phyloP scores from a whole-genome alignment of 257 asterid species.

The Lycium barbarum region DNA sequence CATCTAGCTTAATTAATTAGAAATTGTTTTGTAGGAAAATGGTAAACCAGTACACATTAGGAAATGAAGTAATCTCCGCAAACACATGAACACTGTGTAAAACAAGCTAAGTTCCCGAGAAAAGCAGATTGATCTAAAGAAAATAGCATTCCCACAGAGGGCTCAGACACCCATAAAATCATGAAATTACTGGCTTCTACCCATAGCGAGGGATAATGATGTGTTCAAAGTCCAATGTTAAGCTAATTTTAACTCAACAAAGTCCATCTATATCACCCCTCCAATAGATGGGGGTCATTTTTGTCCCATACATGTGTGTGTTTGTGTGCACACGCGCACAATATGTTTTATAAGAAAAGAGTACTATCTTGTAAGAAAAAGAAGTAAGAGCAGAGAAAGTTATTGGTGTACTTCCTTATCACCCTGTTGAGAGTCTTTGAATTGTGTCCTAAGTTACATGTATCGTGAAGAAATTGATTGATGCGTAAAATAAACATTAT shows the following conservation, averaged over 20 bases:
- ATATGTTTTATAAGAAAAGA: neutral
- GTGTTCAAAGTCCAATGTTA: neutral
- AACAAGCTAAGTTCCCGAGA: slow-evolving; percentile 16
- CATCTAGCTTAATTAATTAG: slow-evolving; percentile 2
- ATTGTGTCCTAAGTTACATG: neutral
- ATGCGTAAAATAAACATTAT: neutral
- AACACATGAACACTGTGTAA: neutral
- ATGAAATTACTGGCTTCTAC: neutral
- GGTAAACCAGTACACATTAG: slow-evolving; percentile 12
- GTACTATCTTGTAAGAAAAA: neutral
- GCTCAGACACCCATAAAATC: slow-evolving; percentile 2
- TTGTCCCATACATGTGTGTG: neutral
- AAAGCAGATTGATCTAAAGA: neutral
- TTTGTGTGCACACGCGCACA: neutral
- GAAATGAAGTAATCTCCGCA: slow-evolving; percentile 7
- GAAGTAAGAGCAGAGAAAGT: neutral
- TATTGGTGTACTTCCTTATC: neutral
- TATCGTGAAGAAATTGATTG: neutral
- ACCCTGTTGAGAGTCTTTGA: slow-evolving; percentile 6
- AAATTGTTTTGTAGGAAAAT: neutral
- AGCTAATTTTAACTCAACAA: neutral
- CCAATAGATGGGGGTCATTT: neutral
- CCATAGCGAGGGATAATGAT: neutral
- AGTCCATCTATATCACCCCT: neutral
- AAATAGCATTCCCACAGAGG: neutral